phyloP scores from a whole-genome alignment of 2,329 filamentous ascomycete species.

The Phyllosticta citrichinensis region DNA sequence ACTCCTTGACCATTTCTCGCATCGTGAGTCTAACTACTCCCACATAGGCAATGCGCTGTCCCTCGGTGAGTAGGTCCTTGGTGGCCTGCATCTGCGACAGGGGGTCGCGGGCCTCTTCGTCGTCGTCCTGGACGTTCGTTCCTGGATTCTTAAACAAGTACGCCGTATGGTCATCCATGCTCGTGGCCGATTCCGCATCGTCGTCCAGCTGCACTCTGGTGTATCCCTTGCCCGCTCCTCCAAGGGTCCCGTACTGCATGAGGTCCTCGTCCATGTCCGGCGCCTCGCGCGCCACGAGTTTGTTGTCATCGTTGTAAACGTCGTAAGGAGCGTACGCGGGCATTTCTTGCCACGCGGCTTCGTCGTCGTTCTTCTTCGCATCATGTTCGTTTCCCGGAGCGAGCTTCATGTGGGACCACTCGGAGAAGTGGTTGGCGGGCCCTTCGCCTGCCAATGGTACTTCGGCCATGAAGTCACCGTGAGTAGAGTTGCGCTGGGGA shows the following conservation, averaged over 20 bases:
- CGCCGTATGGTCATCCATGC: slow-evolving; percentile 92
- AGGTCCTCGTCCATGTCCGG: slow-evolving; percentile 58
- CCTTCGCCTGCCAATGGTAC: slow-evolving; percentile 11
- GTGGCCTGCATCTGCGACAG: slow-evolving; percentile 89
- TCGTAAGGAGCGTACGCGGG: slow-evolving; percentile 86
- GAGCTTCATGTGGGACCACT: slow-evolving; percentile 84
- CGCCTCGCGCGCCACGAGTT: slow-evolving; percentile 72
- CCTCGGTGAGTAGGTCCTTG: slow-evolving; percentile 89
- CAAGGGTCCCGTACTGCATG: slow-evolving; percentile 64
- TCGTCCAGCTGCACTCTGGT: slow-evolving; percentile 93
- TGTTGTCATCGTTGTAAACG: slow-evolving; percentile 90
- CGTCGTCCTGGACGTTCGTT: slow-evolving; percentile 57
- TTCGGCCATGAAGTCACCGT: background rate
- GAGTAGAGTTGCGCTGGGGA: background rate
- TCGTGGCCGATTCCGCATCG: slow-evolving; percentile 85
- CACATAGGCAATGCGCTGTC: slow-evolving; percentile 92
- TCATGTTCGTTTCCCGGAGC: slow-evolving; percentile 39
- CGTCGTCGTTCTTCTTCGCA: slow-evolving; percentile 46
- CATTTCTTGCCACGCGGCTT: slow-evolving; percentile 86
- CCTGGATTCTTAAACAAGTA: slow-evolving; percentile 63
- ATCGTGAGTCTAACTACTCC: slow-evolving; percentile 77
- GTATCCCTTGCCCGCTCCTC: slow-evolving; percentile 89
- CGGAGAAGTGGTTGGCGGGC: slow-evolving; percentile 43
- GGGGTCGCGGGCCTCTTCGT: slow-evolving; percentile 69
- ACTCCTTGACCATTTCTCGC: slow-evolving; percentile 61